phyloP scores from a whole-genome alignment of 1,139 yeast genomes.

The Torulaspora globosa region DNA sequence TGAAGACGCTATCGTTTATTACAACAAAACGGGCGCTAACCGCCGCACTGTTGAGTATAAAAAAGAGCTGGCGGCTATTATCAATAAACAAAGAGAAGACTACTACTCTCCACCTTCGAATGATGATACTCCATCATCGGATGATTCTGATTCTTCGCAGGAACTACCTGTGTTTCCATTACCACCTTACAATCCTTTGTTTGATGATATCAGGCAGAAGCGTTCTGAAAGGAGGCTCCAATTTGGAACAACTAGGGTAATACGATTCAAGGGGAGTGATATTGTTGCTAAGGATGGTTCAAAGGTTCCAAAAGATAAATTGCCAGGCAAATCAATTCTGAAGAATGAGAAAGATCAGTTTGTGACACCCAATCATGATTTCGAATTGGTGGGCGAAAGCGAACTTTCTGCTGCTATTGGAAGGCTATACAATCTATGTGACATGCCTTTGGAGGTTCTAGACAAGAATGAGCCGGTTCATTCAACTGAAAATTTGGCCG shows the following conservation, averaged over 20 bases:
- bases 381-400: slow-evolving; percentile 1
- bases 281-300: slow-evolving; percentile 1
- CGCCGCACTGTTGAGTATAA: not conserved
- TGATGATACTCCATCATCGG: too few species aligned
- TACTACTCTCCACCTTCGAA: not conserved
- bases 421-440: slow-evolving; percentile 9
- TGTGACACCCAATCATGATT: slow-evolving; percentile 5
- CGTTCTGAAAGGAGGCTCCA: slow-evolving; percentile 1
- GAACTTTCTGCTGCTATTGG: slow-evolving; percentile 3
- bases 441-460: slow-evolving; percentile 6
- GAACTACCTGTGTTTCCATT: not conserved
- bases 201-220: not conserved
- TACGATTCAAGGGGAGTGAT: not conserved
- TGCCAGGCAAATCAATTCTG: slow-evolving; percentile 2
- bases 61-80: not conserved
- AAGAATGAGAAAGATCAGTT: not conserved
- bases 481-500: slow-evolving; percentile 1
- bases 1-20: slow-evolving; percentile 1
- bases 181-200: slow-evolving; percentile 1
- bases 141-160: too few species aligned
- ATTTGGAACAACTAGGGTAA: slow-evolving; percentile 6
- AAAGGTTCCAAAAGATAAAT: not conserved
- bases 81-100: not conserved
- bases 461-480: not conserved
- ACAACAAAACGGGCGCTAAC: not conserved